Base-by-base conservation (phyloP, 306 rosid species). In the Benincasa hispida region DNA sequence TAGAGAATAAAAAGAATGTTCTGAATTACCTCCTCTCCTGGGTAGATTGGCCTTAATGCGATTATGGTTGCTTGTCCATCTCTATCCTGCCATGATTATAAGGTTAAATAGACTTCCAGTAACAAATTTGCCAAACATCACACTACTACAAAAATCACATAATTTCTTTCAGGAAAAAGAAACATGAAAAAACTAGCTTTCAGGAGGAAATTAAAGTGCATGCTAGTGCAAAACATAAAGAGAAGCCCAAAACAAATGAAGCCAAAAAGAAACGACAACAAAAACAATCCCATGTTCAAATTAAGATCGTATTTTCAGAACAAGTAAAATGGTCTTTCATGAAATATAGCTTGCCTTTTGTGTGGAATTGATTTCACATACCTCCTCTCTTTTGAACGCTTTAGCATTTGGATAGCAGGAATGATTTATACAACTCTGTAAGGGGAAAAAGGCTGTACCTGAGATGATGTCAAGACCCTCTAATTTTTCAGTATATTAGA, bases 331-430 rank as follows among this genome's bases (percentile, higher is more conserved):
- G 77, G 21, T 39, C 6, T 9, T 25, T 13, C 56, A 53, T 45
- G 8, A 74, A 28, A 56, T 34, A n/a, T 27, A 48, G 54, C 15
- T 0, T 48, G 54, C n/a, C 54, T 48, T 48, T 48, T 4, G 54
- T 47, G 53, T 48, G 54, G 54, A 19, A 57, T 30, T 65, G 45
- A 45, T 68, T 70, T 68, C 19, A 78, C 86, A 18, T 83, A 89
- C 99, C 96, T 89, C 93, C 15, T 90, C 99, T 80, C 99, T 87
- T 87, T 94, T 94, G 87, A 92, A 94, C 45, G 99, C 99, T 77
- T 87, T 90, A 27, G 96, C 97, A 79, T 88, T 94, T 21, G 99
- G 99, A 82, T 82, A 77, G 84, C 99, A 94, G 48, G 97, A 94
- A 86, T 94, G 97, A 83, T 94, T 94, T 89, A 92, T 81, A 82